Evolutionary conservation across 2,329 filamentous ascomycete species (phyloP).

Genomic region (Penicillium sp.): DNA sequence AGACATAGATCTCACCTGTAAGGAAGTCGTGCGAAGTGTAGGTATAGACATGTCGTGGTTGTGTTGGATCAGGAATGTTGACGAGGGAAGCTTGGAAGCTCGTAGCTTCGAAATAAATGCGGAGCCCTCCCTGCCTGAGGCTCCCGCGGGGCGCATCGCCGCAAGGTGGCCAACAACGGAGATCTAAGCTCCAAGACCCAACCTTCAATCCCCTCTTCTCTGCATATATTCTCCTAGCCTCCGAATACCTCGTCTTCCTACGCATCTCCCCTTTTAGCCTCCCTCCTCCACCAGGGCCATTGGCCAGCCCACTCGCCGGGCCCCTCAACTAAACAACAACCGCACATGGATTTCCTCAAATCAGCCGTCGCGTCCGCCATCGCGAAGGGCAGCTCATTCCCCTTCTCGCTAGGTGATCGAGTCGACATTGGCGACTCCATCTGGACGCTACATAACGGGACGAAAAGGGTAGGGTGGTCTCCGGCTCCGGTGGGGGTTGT

Average conservation of each 20-base stretch:
- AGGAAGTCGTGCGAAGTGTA: neutral
- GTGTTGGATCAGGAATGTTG: neutral
- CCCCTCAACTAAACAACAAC: constrained; percentile 3
- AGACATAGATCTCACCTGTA: constrained; percentile 6
- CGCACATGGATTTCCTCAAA: constrained; percentile 90
- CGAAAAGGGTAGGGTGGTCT: constrained; percentile 66
- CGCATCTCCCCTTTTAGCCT: neutral
- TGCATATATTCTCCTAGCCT: neutral
- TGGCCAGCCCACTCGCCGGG: constrained; percentile 5
- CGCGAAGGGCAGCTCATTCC: constrained; percentile 88
- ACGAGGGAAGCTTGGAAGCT: constrained; percentile 1
- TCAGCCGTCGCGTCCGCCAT: constrained; percentile 96
- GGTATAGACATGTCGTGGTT: neutral
- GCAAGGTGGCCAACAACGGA: neutral
- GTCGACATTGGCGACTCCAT: constrained; percentile 91
- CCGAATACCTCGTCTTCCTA: neutral
- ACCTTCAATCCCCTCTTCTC: neutral
- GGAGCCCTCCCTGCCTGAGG: constrained; percentile 7
- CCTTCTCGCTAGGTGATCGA: constrained; percentile 87
- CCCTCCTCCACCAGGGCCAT: neutral
- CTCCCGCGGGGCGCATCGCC: constrained; percentile 6
- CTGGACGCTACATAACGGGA: constrained; percentile 95
- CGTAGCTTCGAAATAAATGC: neutral
- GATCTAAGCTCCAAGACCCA: neutral
- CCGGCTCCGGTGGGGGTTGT: neutral